These are phyloP conservation scores for Yamagishiella unicocca DNA, from an alignment of 139 green algal genomes.

Conservation along the genomic window DNA sequence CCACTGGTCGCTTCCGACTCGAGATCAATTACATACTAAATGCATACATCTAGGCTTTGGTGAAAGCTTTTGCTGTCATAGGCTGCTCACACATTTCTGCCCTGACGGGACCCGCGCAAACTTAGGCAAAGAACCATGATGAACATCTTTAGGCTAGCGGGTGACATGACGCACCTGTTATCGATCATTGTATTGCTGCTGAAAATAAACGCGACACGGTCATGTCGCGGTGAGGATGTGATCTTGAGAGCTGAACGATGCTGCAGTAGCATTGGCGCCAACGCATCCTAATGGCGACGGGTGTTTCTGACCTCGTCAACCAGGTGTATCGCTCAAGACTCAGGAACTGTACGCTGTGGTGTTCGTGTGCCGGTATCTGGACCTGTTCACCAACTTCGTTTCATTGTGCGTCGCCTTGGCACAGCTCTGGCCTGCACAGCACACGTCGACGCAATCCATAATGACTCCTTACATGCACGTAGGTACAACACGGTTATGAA, in stretches of 20 bases:
- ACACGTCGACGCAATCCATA: too few relatives aligned
- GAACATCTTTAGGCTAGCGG: constrained; percentile 94
- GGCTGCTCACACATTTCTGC: too few relatives aligned
- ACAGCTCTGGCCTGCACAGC: too few relatives aligned
- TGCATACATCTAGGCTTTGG: too few relatives aligned
- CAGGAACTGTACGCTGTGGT: constrained; percentile 98
- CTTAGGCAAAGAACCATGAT: constrained; percentile 63
- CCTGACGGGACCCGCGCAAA: constrained; percentile 17
- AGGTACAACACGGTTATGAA: constrained; percentile 99
- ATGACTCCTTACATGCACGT: background rate
- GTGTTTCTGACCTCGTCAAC: background rate
- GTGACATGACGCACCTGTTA: constrained; percentile 97
- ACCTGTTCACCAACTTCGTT: constrained; percentile 95
- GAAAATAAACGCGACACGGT: constrained; percentile 95
- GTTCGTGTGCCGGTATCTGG: constrained; percentile 96
- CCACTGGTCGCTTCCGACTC: too few relatives aligned
- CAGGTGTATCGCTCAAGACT: constrained; percentile 97
- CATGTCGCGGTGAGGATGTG: constrained; percentile 87
- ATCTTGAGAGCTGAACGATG: background rate
- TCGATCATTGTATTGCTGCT: constrained; percentile 95
- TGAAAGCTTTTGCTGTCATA: too few relatives aligned
- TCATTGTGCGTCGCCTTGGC: constrained; percentile 79
- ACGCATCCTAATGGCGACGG: background rate
- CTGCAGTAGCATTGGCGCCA: constrained; percentile 9
- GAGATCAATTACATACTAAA: too few relatives aligned